Conservation (phyloP, 768 basidiomycete species). For the Candolleomyces eurysporus region DNA sequence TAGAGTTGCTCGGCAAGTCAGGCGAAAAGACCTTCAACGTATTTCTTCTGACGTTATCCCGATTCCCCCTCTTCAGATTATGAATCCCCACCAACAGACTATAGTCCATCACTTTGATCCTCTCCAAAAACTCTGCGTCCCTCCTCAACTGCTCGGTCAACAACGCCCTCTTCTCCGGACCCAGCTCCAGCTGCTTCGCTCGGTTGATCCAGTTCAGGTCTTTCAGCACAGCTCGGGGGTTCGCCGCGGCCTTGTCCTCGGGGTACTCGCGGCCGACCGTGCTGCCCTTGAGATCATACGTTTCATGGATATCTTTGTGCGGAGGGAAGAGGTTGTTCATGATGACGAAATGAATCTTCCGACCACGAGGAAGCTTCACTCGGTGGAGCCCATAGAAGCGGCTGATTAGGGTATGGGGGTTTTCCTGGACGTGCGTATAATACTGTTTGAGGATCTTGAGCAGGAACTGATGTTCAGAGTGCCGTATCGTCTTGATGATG, state of each 20-base stretch:
- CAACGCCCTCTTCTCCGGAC: conserved; percentile 91
- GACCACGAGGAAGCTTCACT: conserved; percentile 90
- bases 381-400: conserved; percentile 97
- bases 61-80: conserved; percentile 85
- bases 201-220: conserved; percentile 96
- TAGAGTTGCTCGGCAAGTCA: conserved; percentile 51
- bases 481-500: conserved; percentile 99
- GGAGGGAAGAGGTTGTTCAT: conserved; percentile 99
- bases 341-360: conserved; percentile 98
- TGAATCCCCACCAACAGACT: conserved; percentile 93
- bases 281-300: conserved; percentile 94
- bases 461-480: conserved; percentile 92
- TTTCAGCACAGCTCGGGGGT: conserved; percentile 88
- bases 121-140: conserved; percentile 83
- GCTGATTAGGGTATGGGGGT: conserved; percentile 92
- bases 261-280: conserved; percentile 87
- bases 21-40: conserved; percentile 86
- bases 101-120: conserved; percentile 93
- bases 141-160: conserved; percentile 88
- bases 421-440: conserved; percentile 78
- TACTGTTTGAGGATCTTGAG: conserved; percentile 81
- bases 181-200: conserved; percentile 76
- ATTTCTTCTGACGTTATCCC: conserved; percentile 87
- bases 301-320: conserved; percentile 96
- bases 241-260: conserved; percentile 75